These are phyloP conservation scores for Pilatotrama ljubarskyi DNA, from an alignment of 768 basidiomycete genomes.

Conservation along the genomic window DNA sequence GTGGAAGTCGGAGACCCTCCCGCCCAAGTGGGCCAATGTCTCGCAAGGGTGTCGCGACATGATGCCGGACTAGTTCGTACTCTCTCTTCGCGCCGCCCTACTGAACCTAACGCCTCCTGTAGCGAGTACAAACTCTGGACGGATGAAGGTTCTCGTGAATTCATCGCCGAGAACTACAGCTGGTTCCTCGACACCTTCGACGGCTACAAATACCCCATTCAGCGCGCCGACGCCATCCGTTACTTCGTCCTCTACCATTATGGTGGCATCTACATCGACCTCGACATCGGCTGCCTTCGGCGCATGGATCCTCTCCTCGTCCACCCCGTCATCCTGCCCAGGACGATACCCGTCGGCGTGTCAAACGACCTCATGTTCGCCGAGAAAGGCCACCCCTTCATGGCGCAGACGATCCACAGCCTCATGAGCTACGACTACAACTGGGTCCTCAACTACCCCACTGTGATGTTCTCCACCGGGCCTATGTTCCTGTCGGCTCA, in stretches of 20 bases:
- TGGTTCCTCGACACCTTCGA: slow-evolving; percentile 96
- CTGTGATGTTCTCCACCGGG: slow-evolving; percentile 99
- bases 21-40: slow-evolving; percentile 74
- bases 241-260: slow-evolving; percentile 97
- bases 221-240: slow-evolving; percentile 95
- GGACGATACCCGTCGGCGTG: slow-evolving; percentile 95
- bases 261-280: slow-evolving; percentile 94
- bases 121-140: slow-evolving; percentile 99
- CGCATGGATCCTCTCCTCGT: slow-evolving; percentile 83
- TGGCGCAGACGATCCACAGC: slow-evolving; percentile 92
- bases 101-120: slow-evolving; percentile 20
- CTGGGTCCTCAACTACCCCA: slow-evolving; percentile 96
- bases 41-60: slow-evolving; percentile 86
- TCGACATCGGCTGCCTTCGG: slow-evolving; percentile 92
- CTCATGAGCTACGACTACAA: slow-evolving; percentile 89
- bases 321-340: slow-evolving; percentile 87
- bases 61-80: slow-evolving; percentile 93
- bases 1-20: slow-evolving; percentile 91
- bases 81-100: slow-evolving; percentile 9
- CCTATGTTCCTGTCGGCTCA: slow-evolving; percentile 98
- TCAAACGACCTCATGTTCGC: slow-evolving; percentile 97
- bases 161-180: slow-evolving; percentile 84
- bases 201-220: slow-evolving; percentile 86
- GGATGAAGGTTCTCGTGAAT: slow-evolving; percentile 84
- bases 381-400: slow-evolving; percentile 81